Conservation (phyloP, 2,329 filamentous ascomycete species). For the Sporothrix brunneoviolacea region DNA sequence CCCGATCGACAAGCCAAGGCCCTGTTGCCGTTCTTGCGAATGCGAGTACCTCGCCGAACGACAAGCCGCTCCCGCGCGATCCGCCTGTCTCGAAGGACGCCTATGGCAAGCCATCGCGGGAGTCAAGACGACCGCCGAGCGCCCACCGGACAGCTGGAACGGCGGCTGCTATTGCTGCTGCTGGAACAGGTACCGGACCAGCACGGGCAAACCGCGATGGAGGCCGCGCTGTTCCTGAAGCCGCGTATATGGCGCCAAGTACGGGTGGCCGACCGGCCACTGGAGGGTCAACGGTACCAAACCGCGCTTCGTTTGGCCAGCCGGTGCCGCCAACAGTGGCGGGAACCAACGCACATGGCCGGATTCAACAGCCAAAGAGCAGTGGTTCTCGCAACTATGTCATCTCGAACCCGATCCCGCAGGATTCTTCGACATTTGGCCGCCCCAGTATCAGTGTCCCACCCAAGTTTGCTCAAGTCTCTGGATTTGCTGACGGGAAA, state of each 20-base stretch:
- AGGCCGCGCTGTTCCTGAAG: constrained; percentile 49
- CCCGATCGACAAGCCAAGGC: constrained; percentile 48
- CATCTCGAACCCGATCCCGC: constrained; percentile 61
- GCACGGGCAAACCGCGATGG: constrained; percentile 35
- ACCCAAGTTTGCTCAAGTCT: constrained; percentile 51
- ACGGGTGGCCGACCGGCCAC: constrained; percentile 62
- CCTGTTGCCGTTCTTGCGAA: constrained; percentile 36
- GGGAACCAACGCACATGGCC: constrained; percentile 80
- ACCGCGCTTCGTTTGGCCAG: constrained; percentile 74
- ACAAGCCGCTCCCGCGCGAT: constrained; percentile 56
- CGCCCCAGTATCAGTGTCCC: constrained; percentile 55
- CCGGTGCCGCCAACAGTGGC: constrained; percentile 82
- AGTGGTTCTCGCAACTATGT: constrained; percentile 54
- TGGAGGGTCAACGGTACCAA: constrained; percentile 62
- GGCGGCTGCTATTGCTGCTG: constrained; percentile 27
- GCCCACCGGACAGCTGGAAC: constrained; percentile 40
- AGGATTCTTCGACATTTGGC: constrained; percentile 48
- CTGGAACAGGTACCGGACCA: constrained; percentile 30
- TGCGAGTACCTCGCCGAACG: constrained; percentile 31
- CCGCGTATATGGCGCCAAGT: constrained; percentile 44
- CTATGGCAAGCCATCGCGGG: constrained; percentile 31
- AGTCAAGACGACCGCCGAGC: constrained; percentile 40
- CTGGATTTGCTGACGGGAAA: constrained; percentile 48
- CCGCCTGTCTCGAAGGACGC: constrained; percentile 42
- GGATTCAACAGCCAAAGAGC: constrained; percentile 73